A percentile compares a stretch with the other conserved stretches of the same genome.
Evolutionary conservation across 495 filamentous ascomycete genomes (phyloP).

Genomic region (Penicilliopsis zonata): DNA sequence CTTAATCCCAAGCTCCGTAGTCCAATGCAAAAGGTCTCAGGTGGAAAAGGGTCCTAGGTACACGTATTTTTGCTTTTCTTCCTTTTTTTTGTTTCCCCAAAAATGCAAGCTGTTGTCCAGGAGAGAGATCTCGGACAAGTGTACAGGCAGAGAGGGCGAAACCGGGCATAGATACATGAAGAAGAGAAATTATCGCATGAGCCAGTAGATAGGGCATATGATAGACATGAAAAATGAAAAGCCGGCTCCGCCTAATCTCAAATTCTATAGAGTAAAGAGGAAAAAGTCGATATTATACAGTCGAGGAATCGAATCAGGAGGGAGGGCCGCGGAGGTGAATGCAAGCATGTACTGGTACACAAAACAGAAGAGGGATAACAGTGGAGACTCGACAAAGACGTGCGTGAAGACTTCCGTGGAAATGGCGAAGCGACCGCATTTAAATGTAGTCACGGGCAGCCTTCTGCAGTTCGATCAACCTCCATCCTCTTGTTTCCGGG

Average conservation of each 20-base stretch:
- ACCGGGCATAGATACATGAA: constrained; percentile 22
- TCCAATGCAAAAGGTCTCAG: too few species aligned
- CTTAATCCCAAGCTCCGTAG: too few species aligned
- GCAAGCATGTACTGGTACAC: constrained; percentile 10
- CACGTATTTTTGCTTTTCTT: neutral
- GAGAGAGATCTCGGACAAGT: neutral
- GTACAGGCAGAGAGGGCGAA: constrained; percentile 1
- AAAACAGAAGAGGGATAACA: constrained; percentile 5
- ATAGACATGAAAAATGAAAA: constrained; percentile 19
- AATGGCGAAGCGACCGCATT: constrained; percentile 12
- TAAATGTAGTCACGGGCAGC: constrained; percentile 89
- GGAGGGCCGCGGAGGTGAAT: constrained; percentile 3
- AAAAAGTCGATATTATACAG: constrained; percentile 32
- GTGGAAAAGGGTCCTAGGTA: too few species aligned
- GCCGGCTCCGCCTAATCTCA: constrained; percentile 27
- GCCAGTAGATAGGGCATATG: constrained; percentile 14
- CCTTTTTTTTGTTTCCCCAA: neutral
- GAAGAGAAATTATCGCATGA: constrained; percentile 8
- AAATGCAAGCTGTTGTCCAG: neutral
- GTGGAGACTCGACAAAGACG: constrained; percentile 1
- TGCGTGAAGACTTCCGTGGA: neutral
- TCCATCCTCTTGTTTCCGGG: constrained; percentile 91
- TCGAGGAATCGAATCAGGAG: constrained; percentile 16
- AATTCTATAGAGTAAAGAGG: too few species aligned
- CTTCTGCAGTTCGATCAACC: constrained; percentile 97